Percentiles rank a stretch among this genome's conserved stretches.
Conservation (phyloP, 768 basidiomycete genomes). For the Leccinum barrowsii region DNA sequence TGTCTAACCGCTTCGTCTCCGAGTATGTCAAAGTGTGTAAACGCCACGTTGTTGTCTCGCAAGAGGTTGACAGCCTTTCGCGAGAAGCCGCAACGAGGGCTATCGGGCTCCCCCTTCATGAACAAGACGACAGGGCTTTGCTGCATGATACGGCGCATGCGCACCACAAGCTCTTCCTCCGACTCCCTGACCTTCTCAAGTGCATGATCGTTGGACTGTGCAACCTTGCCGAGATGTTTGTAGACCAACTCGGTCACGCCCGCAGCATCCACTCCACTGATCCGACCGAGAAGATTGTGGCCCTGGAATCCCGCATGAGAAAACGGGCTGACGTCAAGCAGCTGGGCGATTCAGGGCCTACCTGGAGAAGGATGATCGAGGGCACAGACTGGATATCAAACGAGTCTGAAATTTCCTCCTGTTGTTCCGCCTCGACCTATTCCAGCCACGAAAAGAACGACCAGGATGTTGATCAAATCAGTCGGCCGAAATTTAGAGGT, state of each 20-base stretch:
- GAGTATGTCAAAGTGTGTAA: conserved; percentile 81
- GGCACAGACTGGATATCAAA: conserved; percentile 93
- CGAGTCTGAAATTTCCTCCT: conserved; percentile 83
- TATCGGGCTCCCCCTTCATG: conserved; percentile 84
- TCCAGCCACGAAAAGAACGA: neutral
- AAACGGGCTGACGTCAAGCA: neutral
- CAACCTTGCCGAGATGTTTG: conserved; percentile 44
- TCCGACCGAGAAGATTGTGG: conserved; percentile 75
- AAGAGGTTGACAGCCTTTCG: conserved; percentile 68
- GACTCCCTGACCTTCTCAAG: conserved; percentile 45
- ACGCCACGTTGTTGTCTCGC: conserved; percentile 58
- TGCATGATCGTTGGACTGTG: conserved; percentile 1
- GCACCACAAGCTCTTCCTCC: conserved; percentile 59
- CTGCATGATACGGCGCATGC: conserved; percentile 72
- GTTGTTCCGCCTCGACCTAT: conserved; percentile 80
- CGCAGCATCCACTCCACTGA: conserved; percentile 76
- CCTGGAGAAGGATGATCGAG: conserved; percentile 75
- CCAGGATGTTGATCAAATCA: neutral
- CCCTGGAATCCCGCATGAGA: conserved; percentile 49
- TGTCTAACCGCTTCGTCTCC: conserved; percentile 77
- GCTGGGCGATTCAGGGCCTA: conserved; percentile 32
- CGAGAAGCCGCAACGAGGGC: conserved; percentile 84
- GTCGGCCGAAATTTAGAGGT: neutral
- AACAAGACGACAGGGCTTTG: conserved; percentile 78
- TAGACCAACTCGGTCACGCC: conserved; percentile 59